phyloP scores from a whole-genome alignment of 306 rosid genomes.

The Prunus campanulata region DNA sequence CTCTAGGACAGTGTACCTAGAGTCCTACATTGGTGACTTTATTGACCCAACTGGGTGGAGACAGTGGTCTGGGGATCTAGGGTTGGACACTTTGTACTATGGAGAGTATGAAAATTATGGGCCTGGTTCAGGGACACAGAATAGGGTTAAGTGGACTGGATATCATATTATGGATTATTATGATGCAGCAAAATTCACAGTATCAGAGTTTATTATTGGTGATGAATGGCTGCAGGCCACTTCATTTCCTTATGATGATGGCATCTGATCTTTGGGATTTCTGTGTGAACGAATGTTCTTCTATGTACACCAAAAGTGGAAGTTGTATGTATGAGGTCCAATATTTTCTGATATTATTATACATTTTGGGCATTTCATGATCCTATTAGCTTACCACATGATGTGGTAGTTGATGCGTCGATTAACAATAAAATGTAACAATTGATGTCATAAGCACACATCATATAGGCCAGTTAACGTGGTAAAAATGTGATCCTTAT shows the following conservation, averaged over 20 bases:
- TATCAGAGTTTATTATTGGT: slow-evolving; percentile 54
- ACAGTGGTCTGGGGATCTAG: slow-evolving; percentile 42
- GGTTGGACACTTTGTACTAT: slow-evolving; percentile 54
- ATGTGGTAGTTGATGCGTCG: neutral
- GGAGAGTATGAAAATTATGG: slow-evolving; percentile 73
- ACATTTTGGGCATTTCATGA: neutral
- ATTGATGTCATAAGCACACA: too few species aligned
- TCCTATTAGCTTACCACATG: neutral
- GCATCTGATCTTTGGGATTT: slow-evolving; percentile 31
- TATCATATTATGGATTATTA: slow-evolving; percentile 53
- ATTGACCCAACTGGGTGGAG: slow-evolving; percentile 67
- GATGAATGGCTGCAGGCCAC: slow-evolving; percentile 71
- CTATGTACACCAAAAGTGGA: neutral
- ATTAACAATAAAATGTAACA: neutral
- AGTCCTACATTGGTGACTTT: slow-evolving; percentile 58
- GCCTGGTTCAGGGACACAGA: slow-evolving; percentile 56
- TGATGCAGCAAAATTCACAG: slow-evolving; percentile 60
- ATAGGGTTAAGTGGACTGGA: slow-evolving; percentile 59
- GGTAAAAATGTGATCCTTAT: too few species aligned
- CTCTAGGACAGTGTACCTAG: slow-evolving; percentile 54
- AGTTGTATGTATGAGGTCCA: neutral
- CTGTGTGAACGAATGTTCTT: neutral
- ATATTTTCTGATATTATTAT: neutral
- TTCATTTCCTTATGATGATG: slow-evolving; percentile 71
- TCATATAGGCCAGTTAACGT: too few species aligned